phyloP scores from a whole-genome alignment of 2,329 filamentous ascomycete genomes.

The Atkinsonella texensis region DNA sequence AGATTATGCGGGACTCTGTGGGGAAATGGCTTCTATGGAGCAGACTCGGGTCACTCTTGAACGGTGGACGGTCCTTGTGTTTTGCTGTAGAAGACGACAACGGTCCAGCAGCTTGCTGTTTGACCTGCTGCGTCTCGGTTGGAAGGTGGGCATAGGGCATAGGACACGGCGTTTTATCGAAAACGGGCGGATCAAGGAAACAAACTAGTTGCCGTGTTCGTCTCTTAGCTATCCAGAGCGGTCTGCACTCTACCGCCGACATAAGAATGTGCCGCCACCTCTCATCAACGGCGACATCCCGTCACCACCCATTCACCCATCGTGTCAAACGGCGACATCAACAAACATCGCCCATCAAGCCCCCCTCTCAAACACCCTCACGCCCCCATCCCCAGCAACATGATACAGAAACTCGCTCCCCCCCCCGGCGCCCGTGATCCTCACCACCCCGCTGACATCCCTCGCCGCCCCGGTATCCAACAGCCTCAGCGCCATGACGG shows the following conservation, averaged over 20 bases:
- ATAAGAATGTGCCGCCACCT: too few relatives aligned
- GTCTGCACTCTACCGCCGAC: too few relatives aligned
- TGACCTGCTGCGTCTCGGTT: neutral
- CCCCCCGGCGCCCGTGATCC: slow-evolving; percentile 51
- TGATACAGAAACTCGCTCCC: slow-evolving; percentile 64
- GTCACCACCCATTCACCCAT: neutral
- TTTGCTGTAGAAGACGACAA: neutral
- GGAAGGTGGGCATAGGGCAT: neutral
- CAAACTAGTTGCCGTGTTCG: too few relatives aligned
- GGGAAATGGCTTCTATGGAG: neutral
- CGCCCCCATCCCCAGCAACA: slow-evolving; percentile 65
- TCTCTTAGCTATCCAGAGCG: too few relatives aligned
- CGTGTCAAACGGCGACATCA: too few relatives aligned
- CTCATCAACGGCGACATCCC: too few relatives aligned
- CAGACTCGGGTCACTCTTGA: neutral
- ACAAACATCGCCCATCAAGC: slow-evolving; percentile 10
- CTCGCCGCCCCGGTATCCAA: slow-evolving; percentile 80
- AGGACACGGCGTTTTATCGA: too few relatives aligned
- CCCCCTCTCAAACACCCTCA: slow-evolving; percentile 76
- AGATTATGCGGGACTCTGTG: too few relatives aligned
- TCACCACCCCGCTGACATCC: slow-evolving; percentile 81
- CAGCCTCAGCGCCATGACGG: slow-evolving; percentile 58
- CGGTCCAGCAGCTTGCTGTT: neutral
- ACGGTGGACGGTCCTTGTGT: neutral
- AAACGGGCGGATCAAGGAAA: too few relatives aligned